phyloP scores from a whole-genome alignment of 1,284 basidiomycete species.

The Rhodotorula sp. region DNA sequence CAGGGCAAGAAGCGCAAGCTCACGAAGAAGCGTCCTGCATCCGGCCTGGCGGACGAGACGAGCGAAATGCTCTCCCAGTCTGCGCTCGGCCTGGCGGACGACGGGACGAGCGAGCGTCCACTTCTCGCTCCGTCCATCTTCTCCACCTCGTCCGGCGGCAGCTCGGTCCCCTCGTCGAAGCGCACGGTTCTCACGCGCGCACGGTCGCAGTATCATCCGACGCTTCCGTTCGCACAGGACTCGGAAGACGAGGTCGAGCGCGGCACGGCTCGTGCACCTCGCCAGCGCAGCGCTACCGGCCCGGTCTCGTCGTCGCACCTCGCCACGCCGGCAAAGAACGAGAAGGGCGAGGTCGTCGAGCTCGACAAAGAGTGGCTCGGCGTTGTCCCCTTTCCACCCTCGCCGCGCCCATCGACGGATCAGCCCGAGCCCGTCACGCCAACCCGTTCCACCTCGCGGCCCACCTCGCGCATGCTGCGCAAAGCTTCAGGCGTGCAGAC shows the following conservation, averaged over 20 bases:
- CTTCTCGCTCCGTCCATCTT: neutral
- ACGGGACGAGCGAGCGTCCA: neutral
- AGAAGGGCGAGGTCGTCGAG: conserved; percentile 27
- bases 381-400: conserved; percentile 30
- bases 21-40: conserved; percentile 10
- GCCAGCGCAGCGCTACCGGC: conserved; percentile 17
- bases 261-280: neutral
- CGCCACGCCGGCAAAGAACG: neutral
- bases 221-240: conserved; percentile 20
- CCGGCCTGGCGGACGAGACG: neutral
- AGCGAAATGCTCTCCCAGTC: neutral
- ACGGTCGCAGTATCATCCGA: neutral
- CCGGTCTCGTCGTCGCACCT: neutral
- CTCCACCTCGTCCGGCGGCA: conserved; percentile 4
- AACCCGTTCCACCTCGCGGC: neutral
- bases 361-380: conserved; percentile 32
- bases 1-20: conserved; percentile 16
- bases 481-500: conserved; percentile 6
- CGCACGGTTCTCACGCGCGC: neutral
- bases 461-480: conserved; percentile 5
- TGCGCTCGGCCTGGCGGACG: neutral
- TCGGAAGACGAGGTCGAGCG: conserved; percentile 6
- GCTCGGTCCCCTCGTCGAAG: neutral
- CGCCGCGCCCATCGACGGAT: neutral
- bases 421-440: neutral